phyloP scores from a whole-genome alignment of 208 protist genomes.

The Leishmania major region DNA sequence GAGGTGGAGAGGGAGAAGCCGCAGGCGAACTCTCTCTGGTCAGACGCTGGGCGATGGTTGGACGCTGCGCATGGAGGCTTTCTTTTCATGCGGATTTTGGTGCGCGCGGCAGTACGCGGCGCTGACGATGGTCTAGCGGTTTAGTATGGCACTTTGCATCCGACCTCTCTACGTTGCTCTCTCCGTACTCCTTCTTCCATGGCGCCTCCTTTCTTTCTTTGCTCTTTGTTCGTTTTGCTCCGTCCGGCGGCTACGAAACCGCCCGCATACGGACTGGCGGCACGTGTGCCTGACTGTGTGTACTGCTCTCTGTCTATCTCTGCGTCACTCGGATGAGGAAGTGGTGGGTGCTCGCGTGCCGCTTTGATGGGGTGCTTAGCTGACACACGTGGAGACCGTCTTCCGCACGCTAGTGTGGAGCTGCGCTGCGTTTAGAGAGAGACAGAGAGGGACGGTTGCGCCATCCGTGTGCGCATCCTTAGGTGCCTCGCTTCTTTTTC shows the following conservation, averaged over 20 bases:
- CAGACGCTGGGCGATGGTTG: not conserved
- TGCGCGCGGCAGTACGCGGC: not conserved
- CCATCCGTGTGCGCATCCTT: not conserved
- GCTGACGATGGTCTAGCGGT: not conserved
- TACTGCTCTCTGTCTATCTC: not conserved
- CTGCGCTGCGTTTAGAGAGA: not conserved
- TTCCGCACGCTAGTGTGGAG: not conserved
- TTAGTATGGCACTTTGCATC: not conserved
- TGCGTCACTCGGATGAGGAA: not conserved
- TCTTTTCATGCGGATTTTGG: not conserved
- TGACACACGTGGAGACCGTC: not conserved
- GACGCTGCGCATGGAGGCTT: not conserved
- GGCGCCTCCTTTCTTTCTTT: slow-evolving; percentile 5
- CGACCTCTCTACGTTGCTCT: not conserved
- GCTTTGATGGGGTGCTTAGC: not conserved
- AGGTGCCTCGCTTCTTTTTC: not conserved
- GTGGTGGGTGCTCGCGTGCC: not conserved
- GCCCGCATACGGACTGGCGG: not conserved
- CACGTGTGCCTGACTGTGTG: not conserved
- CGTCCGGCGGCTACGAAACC: not conserved
- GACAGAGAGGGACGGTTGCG: not conserved
- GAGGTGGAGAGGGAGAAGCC: not conserved
- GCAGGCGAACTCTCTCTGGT: not conserved
- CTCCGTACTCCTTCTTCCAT: not conserved
- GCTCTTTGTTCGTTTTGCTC: not conserved